phyloP scores from a whole-genome alignment of 2,329 filamentous ascomycete species.

The Sclerotinia subarctica region DNA sequence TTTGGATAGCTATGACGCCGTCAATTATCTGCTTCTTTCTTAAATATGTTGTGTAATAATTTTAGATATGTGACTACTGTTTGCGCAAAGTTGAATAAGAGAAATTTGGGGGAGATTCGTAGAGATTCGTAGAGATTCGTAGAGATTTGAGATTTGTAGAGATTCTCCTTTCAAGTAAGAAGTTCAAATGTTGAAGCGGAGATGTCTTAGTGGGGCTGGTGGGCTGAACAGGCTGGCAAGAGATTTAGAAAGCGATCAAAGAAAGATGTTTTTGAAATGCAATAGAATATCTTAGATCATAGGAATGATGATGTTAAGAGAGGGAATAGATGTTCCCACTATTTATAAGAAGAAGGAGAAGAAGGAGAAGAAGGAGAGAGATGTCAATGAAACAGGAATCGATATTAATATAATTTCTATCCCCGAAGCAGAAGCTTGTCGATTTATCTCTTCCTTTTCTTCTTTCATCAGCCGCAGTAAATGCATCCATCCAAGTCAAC shows the following conservation, averaged over 20 bases:
- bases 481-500: neutral
- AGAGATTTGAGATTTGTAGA: slow-evolving; percentile 2
- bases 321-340: too few relatives aligned
- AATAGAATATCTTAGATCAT: neutral
- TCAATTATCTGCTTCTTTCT: slow-evolving; percentile 21
- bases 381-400: neutral
- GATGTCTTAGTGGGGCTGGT: slow-evolving; percentile 21
- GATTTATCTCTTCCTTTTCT: neutral
- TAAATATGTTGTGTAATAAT: neutral
- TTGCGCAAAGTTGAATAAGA: neutral
- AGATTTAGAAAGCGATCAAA: slow-evolving; percentile 14
- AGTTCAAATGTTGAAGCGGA: slow-evolving; percentile 16
- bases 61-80: neutral
- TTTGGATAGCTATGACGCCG: slow-evolving; percentile 9
- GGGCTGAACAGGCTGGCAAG: slow-evolving; percentile 22
- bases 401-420: neutral
- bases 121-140: neutral
- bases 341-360: neutral
- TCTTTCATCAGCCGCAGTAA: slow-evolving; percentile 9
- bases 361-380: neutral
- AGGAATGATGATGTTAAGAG: neutral
- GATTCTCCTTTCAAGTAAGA: slow-evolving; percentile 14
- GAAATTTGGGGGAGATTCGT: neutral
- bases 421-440: neutral
- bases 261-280: neutral